Evolutionary conservation across 2,329 filamentous ascomycete species (phyloP).

Genomic region (Didymosphaeria variabile): DNA sequence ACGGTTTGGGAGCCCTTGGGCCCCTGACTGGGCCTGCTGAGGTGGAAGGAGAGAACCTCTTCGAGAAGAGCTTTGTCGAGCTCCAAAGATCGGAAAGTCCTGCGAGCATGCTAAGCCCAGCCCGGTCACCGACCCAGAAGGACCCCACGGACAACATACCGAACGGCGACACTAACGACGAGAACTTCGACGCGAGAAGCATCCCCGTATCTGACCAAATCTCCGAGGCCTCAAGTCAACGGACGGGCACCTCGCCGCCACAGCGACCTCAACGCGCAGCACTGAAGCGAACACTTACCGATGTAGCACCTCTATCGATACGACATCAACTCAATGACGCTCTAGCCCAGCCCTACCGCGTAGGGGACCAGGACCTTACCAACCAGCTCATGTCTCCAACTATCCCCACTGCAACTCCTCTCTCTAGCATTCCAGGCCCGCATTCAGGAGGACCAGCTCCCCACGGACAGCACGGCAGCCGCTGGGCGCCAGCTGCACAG

Average conservation of each 20-base stretch:
- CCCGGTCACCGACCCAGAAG: conserved; percentile 30
- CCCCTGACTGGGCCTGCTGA: conserved; percentile 84
- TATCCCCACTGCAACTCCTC: conserved; percentile 49
- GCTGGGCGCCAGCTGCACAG: conserved; percentile 90
- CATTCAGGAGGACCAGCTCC: conserved; percentile 54
- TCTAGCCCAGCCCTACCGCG: conserved; percentile 80
- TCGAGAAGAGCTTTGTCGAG: conserved; percentile 80
- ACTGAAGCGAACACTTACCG: conserved; percentile 88
- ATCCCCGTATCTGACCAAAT: conserved; percentile 32
- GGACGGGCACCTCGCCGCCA: conserved; percentile 30
- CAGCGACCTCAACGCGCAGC: conserved; percentile 61
- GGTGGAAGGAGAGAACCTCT: conserved; percentile 78
- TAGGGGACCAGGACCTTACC: conserved; percentile 58
- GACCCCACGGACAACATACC: conserved; percentile 21
- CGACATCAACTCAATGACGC: conserved; percentile 87
- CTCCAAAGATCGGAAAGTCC: conserved; percentile 60
- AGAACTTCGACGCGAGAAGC: conserved; percentile 26
- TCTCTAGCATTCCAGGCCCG: conserved; percentile 44
- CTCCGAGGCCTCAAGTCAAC: conserved; percentile 35
- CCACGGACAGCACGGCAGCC: conserved; percentile 83
- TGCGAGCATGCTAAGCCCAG: conserved; percentile 44
- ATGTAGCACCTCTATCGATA: conserved; percentile 76
- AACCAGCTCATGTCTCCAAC: conserved; percentile 58
- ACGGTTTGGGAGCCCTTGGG: conserved; percentile 61
- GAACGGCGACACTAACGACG: conserved; percentile 20